phyloP scores from a whole-genome alignment of 176 grass and related monocot species.

The Rhynchospora pubera region DNA sequence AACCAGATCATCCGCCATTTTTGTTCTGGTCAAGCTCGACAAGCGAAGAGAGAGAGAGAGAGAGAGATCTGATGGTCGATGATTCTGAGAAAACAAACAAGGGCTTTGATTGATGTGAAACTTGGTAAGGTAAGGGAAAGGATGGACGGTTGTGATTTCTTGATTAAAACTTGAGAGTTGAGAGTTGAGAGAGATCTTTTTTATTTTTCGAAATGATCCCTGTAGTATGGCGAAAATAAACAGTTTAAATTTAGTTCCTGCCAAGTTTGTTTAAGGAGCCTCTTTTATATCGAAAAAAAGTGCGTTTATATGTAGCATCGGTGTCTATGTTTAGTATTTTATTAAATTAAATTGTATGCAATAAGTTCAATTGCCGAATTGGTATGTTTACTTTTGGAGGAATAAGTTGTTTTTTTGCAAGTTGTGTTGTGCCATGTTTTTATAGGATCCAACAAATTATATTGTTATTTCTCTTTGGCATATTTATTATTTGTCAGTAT shows the following conservation, averaged over 20 bases:
- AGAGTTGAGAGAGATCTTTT: neutral
- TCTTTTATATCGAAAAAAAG: too few species aligned
- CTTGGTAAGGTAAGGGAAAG: neutral
- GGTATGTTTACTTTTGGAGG: neutral
- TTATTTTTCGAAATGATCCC: neutral
- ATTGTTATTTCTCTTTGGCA: too few species aligned
- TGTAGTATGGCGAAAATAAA: neutral
- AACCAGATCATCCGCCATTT: conserved; percentile 94
- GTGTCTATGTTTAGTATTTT: too few species aligned
- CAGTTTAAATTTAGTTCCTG: too few species aligned
- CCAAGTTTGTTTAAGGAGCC: too few species aligned
- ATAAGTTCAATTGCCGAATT: too few species aligned
- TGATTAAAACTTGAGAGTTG: neutral
- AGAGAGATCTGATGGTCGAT: conserved; percentile 15
- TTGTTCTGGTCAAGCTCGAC: conserved; percentile 9
- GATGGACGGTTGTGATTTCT: neutral
- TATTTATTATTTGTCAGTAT: too few species aligned
- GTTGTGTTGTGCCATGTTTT: neutral
- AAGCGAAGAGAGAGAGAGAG: conserved; percentile 32
- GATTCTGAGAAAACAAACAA: neutral
- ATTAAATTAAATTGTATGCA: too few species aligned
- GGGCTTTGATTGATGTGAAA: neutral
- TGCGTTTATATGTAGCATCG: too few species aligned
- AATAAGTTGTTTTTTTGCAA: neutral
- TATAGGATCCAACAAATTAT: neutral